phyloP scores from a whole-genome alignment of 208 protist species.

The Leishmania gerbilli region DNA sequence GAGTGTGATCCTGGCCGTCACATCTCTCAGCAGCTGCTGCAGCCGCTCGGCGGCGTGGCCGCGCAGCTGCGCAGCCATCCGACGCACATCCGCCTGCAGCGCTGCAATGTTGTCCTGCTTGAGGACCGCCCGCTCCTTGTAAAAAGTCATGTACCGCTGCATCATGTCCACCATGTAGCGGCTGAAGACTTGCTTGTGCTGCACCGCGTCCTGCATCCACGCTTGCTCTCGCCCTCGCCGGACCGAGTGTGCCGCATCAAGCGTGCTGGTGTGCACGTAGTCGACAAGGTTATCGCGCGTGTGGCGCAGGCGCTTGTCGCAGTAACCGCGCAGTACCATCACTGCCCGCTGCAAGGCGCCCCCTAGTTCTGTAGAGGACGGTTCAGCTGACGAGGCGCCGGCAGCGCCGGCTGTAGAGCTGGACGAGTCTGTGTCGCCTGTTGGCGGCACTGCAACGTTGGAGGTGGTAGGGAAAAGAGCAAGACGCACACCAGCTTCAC shows the following conservation, averaged over 20 bases:
- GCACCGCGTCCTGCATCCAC: slow-evolving; percentile 48
- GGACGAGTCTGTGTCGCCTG: slow-evolving; percentile 1
- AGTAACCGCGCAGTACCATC: slow-evolving; percentile 41
- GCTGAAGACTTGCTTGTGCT: slow-evolving; percentile 40
- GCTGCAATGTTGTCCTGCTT: slow-evolving; percentile 36
- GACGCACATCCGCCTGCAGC: slow-evolving; percentile 35
- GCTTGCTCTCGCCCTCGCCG: slow-evolving; percentile 35
- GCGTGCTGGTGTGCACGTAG: slow-evolving; percentile 54
- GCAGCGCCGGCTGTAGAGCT: neutral
- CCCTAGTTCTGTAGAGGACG: slow-evolving; percentile 13
- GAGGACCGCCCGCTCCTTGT: slow-evolving; percentile 37
- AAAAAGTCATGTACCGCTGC: slow-evolving; percentile 46
- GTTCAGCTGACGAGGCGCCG: neutral
- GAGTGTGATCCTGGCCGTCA: slow-evolving; percentile 30
- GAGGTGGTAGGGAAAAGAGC: neutral
- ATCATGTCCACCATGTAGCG: slow-evolving; percentile 48
- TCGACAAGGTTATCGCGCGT: slow-evolving; percentile 52
- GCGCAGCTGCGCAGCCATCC: slow-evolving; percentile 26
- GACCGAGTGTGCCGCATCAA: slow-evolving; percentile 44
- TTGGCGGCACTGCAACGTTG: neutral
- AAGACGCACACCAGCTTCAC: slow-evolving; percentile 30
- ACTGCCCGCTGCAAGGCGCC: slow-evolving; percentile 29
- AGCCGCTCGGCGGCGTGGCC: slow-evolving; percentile 23
- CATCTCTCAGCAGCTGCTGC: slow-evolving; percentile 28
- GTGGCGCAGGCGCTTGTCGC: slow-evolving; percentile 35